phyloP scores from a whole-genome alignment of 306 rosid genomes.

The Purshia tridentata region DNA sequence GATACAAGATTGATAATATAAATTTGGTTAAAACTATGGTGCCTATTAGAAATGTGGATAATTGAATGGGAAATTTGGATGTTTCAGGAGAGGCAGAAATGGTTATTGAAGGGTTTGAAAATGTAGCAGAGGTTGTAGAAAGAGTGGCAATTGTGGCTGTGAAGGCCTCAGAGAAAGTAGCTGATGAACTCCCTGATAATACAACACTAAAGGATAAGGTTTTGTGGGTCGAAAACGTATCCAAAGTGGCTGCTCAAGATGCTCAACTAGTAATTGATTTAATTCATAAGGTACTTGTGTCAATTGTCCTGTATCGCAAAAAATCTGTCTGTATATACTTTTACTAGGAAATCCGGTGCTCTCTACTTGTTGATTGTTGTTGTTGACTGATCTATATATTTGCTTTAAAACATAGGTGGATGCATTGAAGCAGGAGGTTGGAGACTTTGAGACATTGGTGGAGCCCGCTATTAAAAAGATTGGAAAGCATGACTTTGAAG shows the following conservation, averaged over 20 bases:
- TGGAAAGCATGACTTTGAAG: conserved; percentile 24
- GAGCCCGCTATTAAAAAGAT: conserved; percentile 39
- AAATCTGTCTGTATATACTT: no score
- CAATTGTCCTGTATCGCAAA: no score
- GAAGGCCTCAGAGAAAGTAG: conserved; percentile 42
- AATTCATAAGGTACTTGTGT: conserved; percentile 53
- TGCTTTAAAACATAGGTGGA: conserved; percentile 44
- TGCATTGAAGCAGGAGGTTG: conserved; percentile 27
- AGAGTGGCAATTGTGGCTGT: conserved; percentile 43
- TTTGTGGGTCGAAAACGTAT: conserved; percentile 35
- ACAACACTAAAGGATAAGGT: conserved; percentile 42
- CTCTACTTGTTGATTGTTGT: no score
- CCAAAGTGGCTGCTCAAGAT: conserved; percentile 50
- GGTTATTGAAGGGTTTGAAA: conserved; percentile 50
- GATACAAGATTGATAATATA: no score
- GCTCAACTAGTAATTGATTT: conserved; percentile 47
- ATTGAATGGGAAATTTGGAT: background rate
- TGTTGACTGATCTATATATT: no score
- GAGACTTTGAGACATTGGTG: conserved; percentile 37
- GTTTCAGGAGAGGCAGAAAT: conserved; percentile 44
- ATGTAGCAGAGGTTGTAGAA: conserved; percentile 47
- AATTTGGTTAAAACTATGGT: background rate
- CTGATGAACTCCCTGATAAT: conserved; percentile 46
- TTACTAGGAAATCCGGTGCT: no score
- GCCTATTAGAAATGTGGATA: no score